phyloP scores from a whole-genome alignment of 352 stramenopile genomes.

The Hyaloperonospora brassicae region DNA sequence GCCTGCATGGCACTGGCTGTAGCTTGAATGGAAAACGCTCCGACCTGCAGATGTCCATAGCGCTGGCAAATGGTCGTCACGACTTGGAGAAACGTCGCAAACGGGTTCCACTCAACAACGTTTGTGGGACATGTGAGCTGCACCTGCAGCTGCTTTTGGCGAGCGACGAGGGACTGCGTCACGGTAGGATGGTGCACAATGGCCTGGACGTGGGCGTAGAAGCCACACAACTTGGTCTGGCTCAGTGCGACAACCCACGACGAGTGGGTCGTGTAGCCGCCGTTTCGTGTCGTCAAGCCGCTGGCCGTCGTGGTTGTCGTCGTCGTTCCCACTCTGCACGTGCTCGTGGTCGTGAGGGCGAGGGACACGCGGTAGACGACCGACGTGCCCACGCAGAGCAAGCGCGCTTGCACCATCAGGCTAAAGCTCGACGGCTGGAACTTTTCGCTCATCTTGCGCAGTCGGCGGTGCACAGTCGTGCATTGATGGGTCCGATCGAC shows the following conservation, averaged over 20 bases:
- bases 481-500: not conserved
- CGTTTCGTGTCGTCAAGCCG: slow-evolving; percentile 7
- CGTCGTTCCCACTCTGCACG: slow-evolving; percentile 10
- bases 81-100: slow-evolving; percentile 36
- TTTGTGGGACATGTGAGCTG: slow-evolving; percentile 7
- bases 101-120: slow-evolving; percentile 39
- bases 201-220: slow-evolving; percentile 33
- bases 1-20: slow-evolving; percentile 27
- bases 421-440: slow-evolving; percentile 39
- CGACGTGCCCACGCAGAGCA: slow-evolving; percentile 48
- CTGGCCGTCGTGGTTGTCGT: no score
- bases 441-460: slow-evolving; percentile 58
- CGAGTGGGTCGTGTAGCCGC: slow-evolving; percentile 27
- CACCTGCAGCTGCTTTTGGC: slow-evolving; percentile 8
- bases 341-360: slow-evolving; percentile 20
- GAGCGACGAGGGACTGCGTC: slow-evolving; percentile 14
- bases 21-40: slow-evolving; percentile 37
- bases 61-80: slow-evolving; percentile 31
- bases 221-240: slow-evolving; percentile 45
- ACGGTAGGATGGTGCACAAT: slow-evolving; percentile 37
- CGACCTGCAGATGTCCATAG: slow-evolving; percentile 31
- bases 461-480: slow-evolving; percentile 30
- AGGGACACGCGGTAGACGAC: slow-evolving; percentile 55
- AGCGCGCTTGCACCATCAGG: slow-evolving; percentile 37
- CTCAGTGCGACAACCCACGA: slow-evolving; percentile 55